A percentile compares a stretch with the other conserved stretches of the same genome.
Conservation (phyloP, 75 land plant genomes). For the Ceratopteris richardii region DNA sequence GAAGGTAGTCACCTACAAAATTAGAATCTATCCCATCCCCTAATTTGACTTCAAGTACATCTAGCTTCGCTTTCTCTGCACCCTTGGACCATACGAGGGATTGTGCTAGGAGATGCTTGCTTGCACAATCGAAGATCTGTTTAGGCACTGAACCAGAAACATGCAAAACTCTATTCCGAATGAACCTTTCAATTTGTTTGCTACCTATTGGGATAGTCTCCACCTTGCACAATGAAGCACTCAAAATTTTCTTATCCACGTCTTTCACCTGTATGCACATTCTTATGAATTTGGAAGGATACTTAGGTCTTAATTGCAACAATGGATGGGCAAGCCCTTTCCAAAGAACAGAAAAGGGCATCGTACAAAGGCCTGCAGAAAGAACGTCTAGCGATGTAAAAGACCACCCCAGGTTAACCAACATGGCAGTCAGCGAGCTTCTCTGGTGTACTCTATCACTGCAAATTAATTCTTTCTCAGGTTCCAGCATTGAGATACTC, state of each 20-base stretch:
- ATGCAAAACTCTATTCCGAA: not conserved
- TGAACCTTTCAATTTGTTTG: not conserved
- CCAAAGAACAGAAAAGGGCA: slow-evolving; percentile 68
- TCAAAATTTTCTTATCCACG: not conserved
- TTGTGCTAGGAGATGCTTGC: not conserved
- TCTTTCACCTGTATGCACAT: slow-evolving; percentile 4
- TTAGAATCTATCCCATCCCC: slow-evolving; percentile 1
- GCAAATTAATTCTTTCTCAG: not conserved
- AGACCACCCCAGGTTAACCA: slow-evolving; percentile 44
- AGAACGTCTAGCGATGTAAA: slow-evolving; percentile 43
- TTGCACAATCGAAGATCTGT: not conserved
- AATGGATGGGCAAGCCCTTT: slow-evolving; percentile 35
- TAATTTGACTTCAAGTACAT: not conserved
- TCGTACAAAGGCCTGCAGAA: slow-evolving; percentile 46
- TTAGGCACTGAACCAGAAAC: not conserved
- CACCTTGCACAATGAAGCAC: not conserved
- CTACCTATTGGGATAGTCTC: not conserved
- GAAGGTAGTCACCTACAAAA: slow-evolving; percentile 40
- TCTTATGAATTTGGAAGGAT: not conserved
- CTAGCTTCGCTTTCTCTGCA: not conserved
- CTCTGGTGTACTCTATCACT: not conserved
- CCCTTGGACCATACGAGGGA: not conserved
- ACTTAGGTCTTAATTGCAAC: not conserved
- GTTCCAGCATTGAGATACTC: slow-evolving; percentile 1
- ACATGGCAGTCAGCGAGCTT: slow-evolving; percentile 7